phyloP scores from a whole-genome alignment of 345 rosid genomes.

The Brassica napus region DNA sequence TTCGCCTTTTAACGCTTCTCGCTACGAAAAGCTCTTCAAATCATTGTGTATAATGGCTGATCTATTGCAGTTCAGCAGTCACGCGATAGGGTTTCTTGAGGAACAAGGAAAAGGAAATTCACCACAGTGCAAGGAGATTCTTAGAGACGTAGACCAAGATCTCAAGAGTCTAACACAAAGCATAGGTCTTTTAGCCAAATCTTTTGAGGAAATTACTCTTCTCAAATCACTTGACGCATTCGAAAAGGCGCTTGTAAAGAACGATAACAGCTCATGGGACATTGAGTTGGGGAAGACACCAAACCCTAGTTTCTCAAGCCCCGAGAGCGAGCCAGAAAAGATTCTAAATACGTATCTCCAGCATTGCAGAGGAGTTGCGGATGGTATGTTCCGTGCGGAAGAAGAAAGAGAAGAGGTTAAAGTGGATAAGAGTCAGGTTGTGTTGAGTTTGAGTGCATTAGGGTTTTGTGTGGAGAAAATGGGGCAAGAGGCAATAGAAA shows the following conservation, averaged over 20 bases:
- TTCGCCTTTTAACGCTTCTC: conserved; percentile 60
- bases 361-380: conserved; percentile 51
- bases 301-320: conserved; percentile 29
- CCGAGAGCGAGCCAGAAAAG: conserved; percentile 41
- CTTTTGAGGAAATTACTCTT: conserved; percentile 53
- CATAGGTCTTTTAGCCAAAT: conserved; percentile 48
- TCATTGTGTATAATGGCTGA: conserved; percentile 65
- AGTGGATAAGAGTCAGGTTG: conserved; percentile 55
- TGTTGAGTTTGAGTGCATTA: conserved; percentile 59
- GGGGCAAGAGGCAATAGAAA: conserved; percentile 51
- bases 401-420: conserved; percentile 34
- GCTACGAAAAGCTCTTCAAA: conserved; percentile 57
- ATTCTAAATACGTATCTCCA: conserved; percentile 50
- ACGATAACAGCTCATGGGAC: conserved; percentile 42
- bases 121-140: conserved; percentile 40
- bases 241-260: conserved; percentile 49
- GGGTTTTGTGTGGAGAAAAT: conserved; percentile 68
- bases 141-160: conserved; percentile 49
- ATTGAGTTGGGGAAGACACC: conserved; percentile 59
- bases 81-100: conserved; percentile 49
- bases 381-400: conserved; percentile 36
- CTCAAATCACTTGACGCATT: conserved; percentile 50
- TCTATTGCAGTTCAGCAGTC: conserved; percentile 55
- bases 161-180: conserved; percentile 49
- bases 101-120: conserved; percentile 44